Evolutionary conservation across 2,329 filamentous ascomycete genomes (phyloP), one percentile per base, ranked within the genome.

Genomic region (Ophiostoma sp.): DNA sequence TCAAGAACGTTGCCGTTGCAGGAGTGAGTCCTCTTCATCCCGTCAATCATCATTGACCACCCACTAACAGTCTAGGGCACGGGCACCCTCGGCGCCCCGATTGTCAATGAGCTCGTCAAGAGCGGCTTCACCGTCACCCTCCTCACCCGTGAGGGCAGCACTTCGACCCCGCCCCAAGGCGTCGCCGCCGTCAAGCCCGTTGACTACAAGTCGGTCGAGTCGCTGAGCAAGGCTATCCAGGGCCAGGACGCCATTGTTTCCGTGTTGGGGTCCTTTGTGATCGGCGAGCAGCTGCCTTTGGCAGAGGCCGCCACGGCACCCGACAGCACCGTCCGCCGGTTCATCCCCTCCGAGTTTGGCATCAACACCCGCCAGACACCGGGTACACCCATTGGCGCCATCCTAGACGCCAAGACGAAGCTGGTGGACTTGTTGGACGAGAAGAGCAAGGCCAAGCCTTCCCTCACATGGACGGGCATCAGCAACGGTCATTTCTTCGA

Each of bases 181-280:
- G 81, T 86, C 69, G 79, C 68, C 25, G 73, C 80, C 8, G 83
- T 88, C 42, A 78, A 85, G 76, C 81, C 81, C 8, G 83, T 84
- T 39, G 82, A 88, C 78, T 87, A 85, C 75, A 79, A 81, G 63
- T 79, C 79, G 11, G 78, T 82, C 8, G 73, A 79, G 1, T 82
- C 83, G 28, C 80, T 88, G 9, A 80, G 78, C 3, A 64, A 79
- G 0, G 84, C 84, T 1, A 83, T 89, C 68, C 74, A 80, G 57
- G 85, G 84, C 69, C 83, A 87, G 75, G 87, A 89, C 78, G 87
- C 85, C 2, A 81, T 88, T 6, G 76, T 89, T 50, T 86, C 85
- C 6, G 80, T 85, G 1, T 82, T 90, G 28, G 84, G 82, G 8
- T 82, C 81, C 17, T 76, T 76, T 2, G 84, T 82, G 7, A 75